Conservation (phyloP, 495 filamentous ascomycete species). For the Endocarpon pusillum region DNA sequence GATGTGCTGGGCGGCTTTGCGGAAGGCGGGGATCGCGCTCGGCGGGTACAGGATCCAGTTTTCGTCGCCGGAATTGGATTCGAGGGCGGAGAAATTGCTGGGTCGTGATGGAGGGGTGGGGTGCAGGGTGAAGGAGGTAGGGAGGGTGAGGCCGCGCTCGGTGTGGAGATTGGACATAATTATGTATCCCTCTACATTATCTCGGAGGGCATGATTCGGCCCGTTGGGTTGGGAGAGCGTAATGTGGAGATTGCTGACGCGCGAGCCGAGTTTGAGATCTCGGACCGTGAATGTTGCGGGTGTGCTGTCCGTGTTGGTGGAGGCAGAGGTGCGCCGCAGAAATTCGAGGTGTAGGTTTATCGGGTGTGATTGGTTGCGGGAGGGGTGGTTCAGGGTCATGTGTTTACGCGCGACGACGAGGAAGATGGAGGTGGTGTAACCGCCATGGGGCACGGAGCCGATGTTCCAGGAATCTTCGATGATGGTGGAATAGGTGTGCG, state of each 20-base stretch:
- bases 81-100: slow-evolving; percentile 11
- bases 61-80: slow-evolving; percentile 20
- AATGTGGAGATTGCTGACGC: slow-evolving; percentile 53
- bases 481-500: slow-evolving; percentile 41
- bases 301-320: no score
- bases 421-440: slow-evolving; percentile 52
- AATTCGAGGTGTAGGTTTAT: slow-evolving; percentile 57
- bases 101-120: slow-evolving; percentile 27
- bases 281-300: slow-evolving; percentile 45
- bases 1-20: slow-evolving; percentile 36
- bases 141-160: slow-evolving; percentile 39
- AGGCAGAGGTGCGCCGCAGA: slow-evolving; percentile 47
- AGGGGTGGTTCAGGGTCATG: slow-evolving; percentile 43
- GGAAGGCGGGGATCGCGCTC: slow-evolving; percentile 29
- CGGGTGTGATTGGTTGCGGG: slow-evolving; percentile 42
- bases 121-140: slow-evolving; percentile 31
- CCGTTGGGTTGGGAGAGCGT: slow-evolving; percentile 33
- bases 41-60: slow-evolving; percentile 7
- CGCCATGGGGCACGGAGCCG: slow-evolving; percentile 68
- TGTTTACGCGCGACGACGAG: slow-evolving; percentile 43
- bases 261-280: slow-evolving; percentile 55
- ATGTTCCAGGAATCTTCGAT: slow-evolving; percentile 53
- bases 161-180: slow-evolving; percentile 44
- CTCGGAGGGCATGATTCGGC: slow-evolving; percentile 15
- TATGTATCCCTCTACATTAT: slow-evolving; percentile 51